These are phyloP conservation scores for Lentinula aciculospora DNA, from an alignment of 768 basidiomycete species.

Conservation along the genomic window DNA sequence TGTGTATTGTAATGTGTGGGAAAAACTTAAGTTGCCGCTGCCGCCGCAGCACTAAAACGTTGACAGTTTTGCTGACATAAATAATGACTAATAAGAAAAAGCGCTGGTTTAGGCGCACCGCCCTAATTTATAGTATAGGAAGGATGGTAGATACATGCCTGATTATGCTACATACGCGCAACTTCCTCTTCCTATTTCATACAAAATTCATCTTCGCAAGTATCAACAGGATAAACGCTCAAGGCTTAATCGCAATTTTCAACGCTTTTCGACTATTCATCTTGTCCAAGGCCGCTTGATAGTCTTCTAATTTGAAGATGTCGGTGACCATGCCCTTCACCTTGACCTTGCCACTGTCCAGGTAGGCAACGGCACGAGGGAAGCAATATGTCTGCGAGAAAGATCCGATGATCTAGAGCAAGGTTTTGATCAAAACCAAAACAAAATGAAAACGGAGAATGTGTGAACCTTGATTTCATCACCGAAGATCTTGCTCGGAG, in stretches of 20 bases:
- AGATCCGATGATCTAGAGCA: constrained; percentile 74
- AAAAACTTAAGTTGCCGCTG: too few species aligned
- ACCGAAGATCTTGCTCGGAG: constrained; percentile 74
- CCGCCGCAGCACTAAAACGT: too few species aligned
- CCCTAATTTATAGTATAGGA: too few species aligned
- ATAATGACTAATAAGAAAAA: too few species aligned
- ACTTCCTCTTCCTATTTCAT: too few species aligned
- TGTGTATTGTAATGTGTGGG: too few species aligned
- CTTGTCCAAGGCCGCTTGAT: constrained; percentile 66
- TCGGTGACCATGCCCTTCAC: constrained; percentile 75
- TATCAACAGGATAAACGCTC: background rate
- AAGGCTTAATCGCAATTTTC: constrained; percentile 61
- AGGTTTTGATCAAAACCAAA: background rate
- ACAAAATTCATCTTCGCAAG: too few species aligned
- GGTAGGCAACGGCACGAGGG: constrained; percentile 85
- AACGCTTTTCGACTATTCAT: constrained; percentile 59
- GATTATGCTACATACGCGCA: background rate
- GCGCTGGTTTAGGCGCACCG: too few species aligned
- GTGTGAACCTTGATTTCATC: constrained; percentile 13
- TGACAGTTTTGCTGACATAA: too few species aligned
- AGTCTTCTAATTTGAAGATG: constrained; percentile 62
- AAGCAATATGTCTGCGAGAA: constrained; percentile 89
- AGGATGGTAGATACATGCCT: too few species aligned
- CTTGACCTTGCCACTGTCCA: constrained; percentile 80
- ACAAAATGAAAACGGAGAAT: background rate